Evolutionary conservation across 192 early-diverging fungal genomes (phyloP).

Genomic region (Entrophospora sp.): DNA sequence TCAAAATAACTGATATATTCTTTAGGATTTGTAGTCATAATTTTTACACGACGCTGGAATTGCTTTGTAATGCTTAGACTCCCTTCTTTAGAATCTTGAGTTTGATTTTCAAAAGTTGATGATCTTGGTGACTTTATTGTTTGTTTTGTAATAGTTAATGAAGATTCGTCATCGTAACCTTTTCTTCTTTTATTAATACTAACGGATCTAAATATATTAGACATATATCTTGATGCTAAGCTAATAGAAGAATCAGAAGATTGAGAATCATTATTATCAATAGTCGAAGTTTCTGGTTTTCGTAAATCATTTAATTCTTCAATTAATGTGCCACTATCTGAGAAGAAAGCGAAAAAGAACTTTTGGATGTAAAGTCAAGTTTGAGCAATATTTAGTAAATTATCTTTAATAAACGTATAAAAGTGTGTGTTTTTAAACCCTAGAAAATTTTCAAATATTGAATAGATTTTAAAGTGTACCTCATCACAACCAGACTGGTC

Average conservation of each 20-base stretch:
- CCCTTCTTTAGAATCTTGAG: conserved; percentile 10
- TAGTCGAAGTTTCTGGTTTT: not conserved
- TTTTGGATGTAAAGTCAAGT: conserved; percentile 6
- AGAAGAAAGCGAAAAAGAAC: conserved; percentile 63
- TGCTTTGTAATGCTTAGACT: conserved; percentile 17
- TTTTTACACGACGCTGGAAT: conserved; percentile 17
- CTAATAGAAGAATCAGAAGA: not conserved
- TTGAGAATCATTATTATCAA: no score
- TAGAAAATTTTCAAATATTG: not conserved
- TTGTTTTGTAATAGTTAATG: conserved; percentile 22
- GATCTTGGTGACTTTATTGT: conserved; percentile 11
- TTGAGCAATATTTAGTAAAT: no score
- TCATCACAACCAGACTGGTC: conserved; percentile 53
- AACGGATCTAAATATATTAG: no score
- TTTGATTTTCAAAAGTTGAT: conserved; percentile 22
- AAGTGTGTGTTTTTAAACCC: no score
- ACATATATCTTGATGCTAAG: not conserved
- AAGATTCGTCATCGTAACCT: not conserved
- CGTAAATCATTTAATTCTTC: conserved; percentile 24
- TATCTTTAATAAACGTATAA: no score
- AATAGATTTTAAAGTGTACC: conserved; percentile 21
- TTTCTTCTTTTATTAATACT: not conserved
- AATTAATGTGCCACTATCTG: conserved; percentile 35
- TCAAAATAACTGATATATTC: conserved; percentile 4
- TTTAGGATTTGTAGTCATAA: not conserved